These are phyloP conservation scores for Cylindrotheca closterium DNA, from an alignment of 108 stramenopile genomes.

Conservation along the genomic window DNA sequence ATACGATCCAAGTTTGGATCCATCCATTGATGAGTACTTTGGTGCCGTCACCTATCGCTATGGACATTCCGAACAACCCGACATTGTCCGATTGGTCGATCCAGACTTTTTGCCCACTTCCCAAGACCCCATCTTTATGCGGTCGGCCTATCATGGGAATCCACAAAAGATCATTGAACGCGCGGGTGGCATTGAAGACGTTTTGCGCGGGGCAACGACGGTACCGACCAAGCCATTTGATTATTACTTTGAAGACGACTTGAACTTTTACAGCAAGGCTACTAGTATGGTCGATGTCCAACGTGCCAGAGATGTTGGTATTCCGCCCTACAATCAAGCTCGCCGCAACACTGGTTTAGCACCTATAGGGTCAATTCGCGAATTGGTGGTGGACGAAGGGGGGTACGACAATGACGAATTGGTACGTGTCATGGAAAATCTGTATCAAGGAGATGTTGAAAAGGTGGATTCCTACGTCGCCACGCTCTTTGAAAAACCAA, in stretches of 20 bases:
- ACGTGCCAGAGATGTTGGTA: slow-evolving; percentile 9
- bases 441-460: too few relatives aligned
- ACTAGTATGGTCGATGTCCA: slow-evolving; percentile 5
- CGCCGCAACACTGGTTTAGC: too few relatives aligned
- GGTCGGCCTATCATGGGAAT: slow-evolving; percentile 1
- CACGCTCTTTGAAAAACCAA: too few relatives aligned
- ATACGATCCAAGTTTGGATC: slow-evolving; percentile 9
- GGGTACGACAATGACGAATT: too few relatives aligned
- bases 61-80: slow-evolving; percentile 9
- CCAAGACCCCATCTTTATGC: slow-evolving; percentile 6
- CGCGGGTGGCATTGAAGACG: not conserved
- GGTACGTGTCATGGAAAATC: too few relatives aligned
- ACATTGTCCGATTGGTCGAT: not conserved
- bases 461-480: too few relatives aligned
- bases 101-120: not conserved
- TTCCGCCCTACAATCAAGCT: slow-evolving; percentile 8
- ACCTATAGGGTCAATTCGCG: too few relatives aligned
- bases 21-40: slow-evolving; percentile 13
- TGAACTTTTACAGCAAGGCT: not conserved
- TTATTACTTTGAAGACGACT: slow-evolving; percentile 13
- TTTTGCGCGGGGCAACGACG: slow-evolving; percentile 5
- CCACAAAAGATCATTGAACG: not conserved
- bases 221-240: slow-evolving; percentile 5
- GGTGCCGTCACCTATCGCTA: slow-evolving; percentile 10
- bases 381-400: too few relatives aligned